Percentiles rank a stretch among this genome's conserved stretches.
Evolutionary conservation across 768 basidiomycete genomes (phyloP).

Genomic region (Rhodosporidiobolus odoratus): DNA sequence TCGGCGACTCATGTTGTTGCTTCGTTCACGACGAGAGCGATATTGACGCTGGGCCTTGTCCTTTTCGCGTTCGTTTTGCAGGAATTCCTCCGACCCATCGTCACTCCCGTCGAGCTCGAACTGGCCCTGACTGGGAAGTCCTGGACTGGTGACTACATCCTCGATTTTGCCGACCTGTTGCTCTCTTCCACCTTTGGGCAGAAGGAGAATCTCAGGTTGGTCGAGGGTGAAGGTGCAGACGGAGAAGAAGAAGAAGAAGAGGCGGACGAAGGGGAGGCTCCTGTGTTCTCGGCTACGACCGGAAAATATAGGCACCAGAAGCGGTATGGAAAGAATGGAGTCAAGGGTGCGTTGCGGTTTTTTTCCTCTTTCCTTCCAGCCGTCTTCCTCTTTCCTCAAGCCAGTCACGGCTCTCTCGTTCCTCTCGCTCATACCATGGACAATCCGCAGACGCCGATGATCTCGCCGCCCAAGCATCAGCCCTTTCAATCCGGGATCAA

Average conservation of each 20-base stretch:
- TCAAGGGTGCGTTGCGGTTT: constrained; percentile 18
- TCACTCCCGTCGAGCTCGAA: constrained; percentile 87
- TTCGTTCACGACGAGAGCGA: not conserved
- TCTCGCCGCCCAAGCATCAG: constrained; percentile 31
- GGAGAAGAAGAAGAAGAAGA: constrained; percentile 40
- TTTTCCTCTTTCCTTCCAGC: not conserved
- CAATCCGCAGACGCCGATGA: constrained; percentile 36
- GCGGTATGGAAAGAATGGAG: constrained; percentile 53
- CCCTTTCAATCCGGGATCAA: constrained; percentile 27
- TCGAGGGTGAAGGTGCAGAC: constrained; percentile 3
- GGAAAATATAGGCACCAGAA: constrained; percentile 77
- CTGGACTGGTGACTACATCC: constrained; percentile 59
- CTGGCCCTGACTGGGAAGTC: constrained; percentile 66
- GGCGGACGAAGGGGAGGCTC: constrained; percentile 61
- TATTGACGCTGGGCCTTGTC: not conserved
- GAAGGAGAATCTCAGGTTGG: constrained; percentile 63
- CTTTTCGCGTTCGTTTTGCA: constrained; percentile 43
- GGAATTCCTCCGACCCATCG: constrained; percentile 85
- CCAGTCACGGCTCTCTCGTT: no score
- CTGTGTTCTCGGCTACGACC: constrained; percentile 77
- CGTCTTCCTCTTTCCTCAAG: not conserved
- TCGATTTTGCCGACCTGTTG: constrained; percentile 35
- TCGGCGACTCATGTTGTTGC: not conserved
- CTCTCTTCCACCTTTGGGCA: constrained; percentile 39
- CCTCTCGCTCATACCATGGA: no score